These are phyloP conservation scores for Paralagenidium karlingii DNA, from an alignment of 352 stramenopile genomes.

Conservation along the genomic window DNA sequence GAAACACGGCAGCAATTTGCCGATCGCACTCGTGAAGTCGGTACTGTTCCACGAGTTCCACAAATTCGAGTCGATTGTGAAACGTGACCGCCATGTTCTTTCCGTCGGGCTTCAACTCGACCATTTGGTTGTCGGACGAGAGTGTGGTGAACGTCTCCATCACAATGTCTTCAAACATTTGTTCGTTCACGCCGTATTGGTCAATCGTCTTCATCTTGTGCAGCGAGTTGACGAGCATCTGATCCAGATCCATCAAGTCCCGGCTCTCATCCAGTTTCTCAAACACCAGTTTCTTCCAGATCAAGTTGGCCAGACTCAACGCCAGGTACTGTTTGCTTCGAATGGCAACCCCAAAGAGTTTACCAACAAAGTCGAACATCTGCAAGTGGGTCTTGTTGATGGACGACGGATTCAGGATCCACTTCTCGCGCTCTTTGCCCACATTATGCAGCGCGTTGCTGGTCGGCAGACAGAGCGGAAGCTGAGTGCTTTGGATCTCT, in stretches of 20 bases:
- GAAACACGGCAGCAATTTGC: slow-evolving; percentile 27
- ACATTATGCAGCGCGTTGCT: slow-evolving; percentile 85
- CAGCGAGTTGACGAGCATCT: slow-evolving; percentile 82
- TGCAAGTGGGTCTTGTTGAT: slow-evolving; percentile 24
- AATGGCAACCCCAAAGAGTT: slow-evolving; percentile 81
- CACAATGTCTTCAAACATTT: slow-evolving; percentile 86
- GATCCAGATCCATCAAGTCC: slow-evolving; percentile 77
- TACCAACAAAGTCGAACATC: slow-evolving; percentile 89
- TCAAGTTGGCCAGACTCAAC: slow-evolving; percentile 67
- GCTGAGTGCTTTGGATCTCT: slow-evolving; percentile 62
- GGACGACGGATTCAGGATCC: slow-evolving; percentile 78
- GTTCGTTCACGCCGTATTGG: slow-evolving; percentile 48
- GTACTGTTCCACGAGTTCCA: slow-evolving; percentile 66
- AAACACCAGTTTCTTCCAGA: slow-evolving; percentile 85
- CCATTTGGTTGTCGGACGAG: slow-evolving; percentile 66
- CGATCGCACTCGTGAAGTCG: slow-evolving; percentile 68
- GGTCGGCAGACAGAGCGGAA: slow-evolving; percentile 83
- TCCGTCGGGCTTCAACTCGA: slow-evolving; percentile 62
- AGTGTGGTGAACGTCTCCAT: slow-evolving; percentile 86
- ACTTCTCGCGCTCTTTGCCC: slow-evolving; percentile 80
- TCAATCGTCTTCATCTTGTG: slow-evolving; percentile 79
- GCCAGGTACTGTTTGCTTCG: slow-evolving; percentile 84
- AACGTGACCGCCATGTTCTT: slow-evolving; percentile 63
- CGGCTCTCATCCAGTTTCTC: slow-evolving; percentile 68
- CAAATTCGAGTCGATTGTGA: slow-evolving; percentile 59